These are phyloP conservation scores for Stentor coeruleus DNA, from an alignment of 73 alveolate genomes.

Conservation along the genomic window DNA sequence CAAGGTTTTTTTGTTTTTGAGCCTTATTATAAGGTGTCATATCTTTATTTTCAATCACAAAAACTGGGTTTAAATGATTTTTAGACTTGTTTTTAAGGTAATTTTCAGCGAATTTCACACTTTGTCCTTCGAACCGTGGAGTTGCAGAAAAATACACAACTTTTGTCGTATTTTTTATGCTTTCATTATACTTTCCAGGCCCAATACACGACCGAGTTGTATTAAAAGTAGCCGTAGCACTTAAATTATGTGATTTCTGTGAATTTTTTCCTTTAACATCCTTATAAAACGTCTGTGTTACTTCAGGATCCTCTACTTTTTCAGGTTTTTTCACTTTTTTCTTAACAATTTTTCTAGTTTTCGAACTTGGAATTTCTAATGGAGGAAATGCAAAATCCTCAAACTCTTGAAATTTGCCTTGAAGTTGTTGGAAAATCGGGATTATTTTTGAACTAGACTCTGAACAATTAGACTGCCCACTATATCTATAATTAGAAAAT, in stretches of 20 bases:
- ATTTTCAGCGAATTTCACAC: not conserved
- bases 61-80: not conserved
- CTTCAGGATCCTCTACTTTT: not conserved
- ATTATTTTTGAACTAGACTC: too few species aligned
- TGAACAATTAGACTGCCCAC: too few species aligned
- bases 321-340: not conserved
- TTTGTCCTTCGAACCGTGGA: not conserved
- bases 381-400: not conserved
- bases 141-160: not conserved
- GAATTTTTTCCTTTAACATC: not conserved
- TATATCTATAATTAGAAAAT: too few species aligned
- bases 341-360: not conserved
- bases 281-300: not conserved
- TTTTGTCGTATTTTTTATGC: not conserved
- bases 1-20: too few species aligned
- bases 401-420: not conserved
- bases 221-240: not conserved
- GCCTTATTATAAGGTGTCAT: not conserved
- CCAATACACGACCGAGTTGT: not conserved
- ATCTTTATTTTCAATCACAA: not conserved
- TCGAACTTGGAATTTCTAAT: not conserved
- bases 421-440: not conserved
- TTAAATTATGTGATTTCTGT: not conserved
- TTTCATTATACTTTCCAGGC: not conserved
- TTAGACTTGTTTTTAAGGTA: not conserved